phyloP scores from a whole-genome alignment of 768 basidiomycete genomes.

The Suillus subaureus region DNA sequence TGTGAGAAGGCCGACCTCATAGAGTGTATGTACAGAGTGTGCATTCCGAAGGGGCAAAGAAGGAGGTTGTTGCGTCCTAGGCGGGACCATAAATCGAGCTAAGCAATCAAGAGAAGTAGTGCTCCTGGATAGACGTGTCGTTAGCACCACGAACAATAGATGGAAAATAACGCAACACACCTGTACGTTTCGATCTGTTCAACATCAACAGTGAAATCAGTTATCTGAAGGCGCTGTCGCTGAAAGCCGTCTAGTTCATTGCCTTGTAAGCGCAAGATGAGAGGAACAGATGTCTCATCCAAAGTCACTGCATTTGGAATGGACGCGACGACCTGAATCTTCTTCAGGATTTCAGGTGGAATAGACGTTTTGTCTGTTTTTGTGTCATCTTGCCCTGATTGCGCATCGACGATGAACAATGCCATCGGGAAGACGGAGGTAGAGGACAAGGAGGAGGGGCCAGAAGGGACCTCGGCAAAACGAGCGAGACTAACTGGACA shows the following conservation, averaged over 20 bases:
- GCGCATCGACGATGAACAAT: constrained; percentile 48
- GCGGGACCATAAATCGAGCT: constrained; percentile 57
- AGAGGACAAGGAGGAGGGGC: constrained; percentile 27
- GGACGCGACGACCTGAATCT: constrained; percentile 65
- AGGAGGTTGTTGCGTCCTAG: constrained; percentile 63
- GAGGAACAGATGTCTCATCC: constrained; percentile 48
- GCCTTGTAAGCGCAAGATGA: constrained; percentile 63
- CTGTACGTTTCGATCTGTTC: constrained; percentile 68
- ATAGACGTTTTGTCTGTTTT: constrained; percentile 34
- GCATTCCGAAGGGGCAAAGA: constrained; percentile 53
- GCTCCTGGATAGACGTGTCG: constrained; percentile 34
- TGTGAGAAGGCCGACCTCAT: constrained; percentile 45
- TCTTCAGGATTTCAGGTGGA: constrained; percentile 55
- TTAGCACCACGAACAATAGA: constrained; percentile 13
- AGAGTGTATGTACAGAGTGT: constrained; percentile 51
- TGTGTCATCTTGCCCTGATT: constrained; percentile 22
- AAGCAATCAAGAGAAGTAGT: constrained; percentile 44
- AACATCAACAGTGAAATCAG: constrained; percentile 57
- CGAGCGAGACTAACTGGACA: constrained; percentile 53
- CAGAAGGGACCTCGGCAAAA: constrained; percentile 46
- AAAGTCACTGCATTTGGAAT: constrained; percentile 58
- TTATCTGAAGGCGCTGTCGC: constrained; percentile 57
- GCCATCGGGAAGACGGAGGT: constrained; percentile 32
- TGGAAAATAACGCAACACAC: constrained; percentile 39
- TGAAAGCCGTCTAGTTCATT: constrained; percentile 49